Evolutionary conservation across 2,329 filamentous ascomycete genomes (phyloP).

Genomic region (Colletotrichum trifolii): DNA sequence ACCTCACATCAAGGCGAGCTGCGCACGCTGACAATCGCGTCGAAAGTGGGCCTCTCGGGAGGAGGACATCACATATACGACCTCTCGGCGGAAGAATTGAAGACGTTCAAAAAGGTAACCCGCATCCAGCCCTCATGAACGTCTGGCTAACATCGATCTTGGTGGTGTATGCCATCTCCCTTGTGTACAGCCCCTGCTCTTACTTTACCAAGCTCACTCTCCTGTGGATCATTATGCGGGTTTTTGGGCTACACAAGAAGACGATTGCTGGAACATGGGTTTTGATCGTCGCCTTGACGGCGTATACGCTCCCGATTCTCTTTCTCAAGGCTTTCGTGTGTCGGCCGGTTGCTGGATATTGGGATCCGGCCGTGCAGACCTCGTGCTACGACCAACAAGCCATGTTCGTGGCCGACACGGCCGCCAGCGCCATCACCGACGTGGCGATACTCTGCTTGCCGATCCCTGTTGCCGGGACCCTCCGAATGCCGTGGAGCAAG

Average conservation of each 20-base stretch:
- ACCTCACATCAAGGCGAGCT: not conserved
- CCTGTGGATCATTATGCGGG: conserved; percentile 54
- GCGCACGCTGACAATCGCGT: not conserved
- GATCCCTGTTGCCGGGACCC: conserved; percentile 46
- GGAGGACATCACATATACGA: not conserved
- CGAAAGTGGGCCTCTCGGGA: not conserved
- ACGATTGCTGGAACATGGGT: conserved; percentile 50
- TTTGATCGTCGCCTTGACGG: conserved; percentile 50
- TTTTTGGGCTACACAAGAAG: conserved; percentile 54
- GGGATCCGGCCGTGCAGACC: conserved; percentile 42
- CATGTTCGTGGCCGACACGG: conserved; percentile 45
- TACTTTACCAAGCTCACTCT: conserved; percentile 45
- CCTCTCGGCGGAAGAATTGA: not conserved
- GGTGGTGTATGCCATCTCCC: not conserved
- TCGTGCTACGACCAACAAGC: conserved; percentile 49
- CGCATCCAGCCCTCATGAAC: not conserved
- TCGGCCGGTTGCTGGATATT: conserved; percentile 53
- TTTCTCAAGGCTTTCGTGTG: conserved; percentile 41
- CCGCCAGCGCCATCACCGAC: conserved; percentile 45
- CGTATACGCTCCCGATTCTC: conserved; percentile 55
- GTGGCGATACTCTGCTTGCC: conserved; percentile 44
- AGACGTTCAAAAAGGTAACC: not conserved
- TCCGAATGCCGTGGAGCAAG: conserved; percentile 44
- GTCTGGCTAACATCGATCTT: not conserved
- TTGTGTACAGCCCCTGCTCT: not conserved